These are phyloP conservation scores for Sanghuangporus sanghuang DNA, from an alignment of 1,284 basidiomycete species.

Conservation along the genomic window DNA sequence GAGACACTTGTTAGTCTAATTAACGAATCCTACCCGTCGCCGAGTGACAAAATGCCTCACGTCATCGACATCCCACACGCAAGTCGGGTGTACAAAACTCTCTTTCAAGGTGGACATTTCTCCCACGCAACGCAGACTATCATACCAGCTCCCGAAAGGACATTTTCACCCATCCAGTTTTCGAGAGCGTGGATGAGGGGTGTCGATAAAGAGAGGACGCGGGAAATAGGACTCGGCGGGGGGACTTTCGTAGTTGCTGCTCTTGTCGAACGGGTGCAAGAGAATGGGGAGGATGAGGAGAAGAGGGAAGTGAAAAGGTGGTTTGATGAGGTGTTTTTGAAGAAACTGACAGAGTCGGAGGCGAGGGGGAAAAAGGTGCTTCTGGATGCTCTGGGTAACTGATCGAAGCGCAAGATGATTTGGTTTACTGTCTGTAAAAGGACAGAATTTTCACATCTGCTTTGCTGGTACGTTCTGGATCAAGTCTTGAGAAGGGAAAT, in stretches of 20 bases:
- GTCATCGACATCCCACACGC: constrained; percentile 76
- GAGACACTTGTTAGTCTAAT: constrained; percentile 55
- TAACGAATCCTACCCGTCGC: constrained; percentile 48
- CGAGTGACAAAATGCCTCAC: constrained; percentile 46
- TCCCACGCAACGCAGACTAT: constrained; percentile 55
- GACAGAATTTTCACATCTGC: no score
- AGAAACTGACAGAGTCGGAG: constrained; percentile 38
- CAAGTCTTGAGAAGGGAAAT: no score
- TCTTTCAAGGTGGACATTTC: constrained; percentile 88
- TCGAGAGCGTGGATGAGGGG: constrained; percentile 52
- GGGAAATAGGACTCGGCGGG: constrained; percentile 58
- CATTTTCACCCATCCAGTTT: constrained; percentile 53
- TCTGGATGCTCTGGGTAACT: constrained; percentile 30
- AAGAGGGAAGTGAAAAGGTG: constrained; percentile 45
- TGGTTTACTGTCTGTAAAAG: no score
- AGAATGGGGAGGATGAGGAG: constrained; percentile 36
- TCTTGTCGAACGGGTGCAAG: constrained; percentile 58
- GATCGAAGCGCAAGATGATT: background rate
- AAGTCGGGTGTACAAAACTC: constrained; percentile 77
- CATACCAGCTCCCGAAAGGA: constrained; percentile 30
- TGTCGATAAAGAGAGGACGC: constrained; percentile 50
- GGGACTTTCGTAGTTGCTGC: constrained; percentile 81
- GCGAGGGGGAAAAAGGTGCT: constrained; percentile 54
- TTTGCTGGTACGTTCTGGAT: no score
- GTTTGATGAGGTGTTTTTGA: constrained; percentile 42